Evolutionary conservation across 2,329 filamentous ascomycete species (phyloP), one percentile per base, ranked within the genome.

Genomic region (Fusarium buharicum): DNA sequence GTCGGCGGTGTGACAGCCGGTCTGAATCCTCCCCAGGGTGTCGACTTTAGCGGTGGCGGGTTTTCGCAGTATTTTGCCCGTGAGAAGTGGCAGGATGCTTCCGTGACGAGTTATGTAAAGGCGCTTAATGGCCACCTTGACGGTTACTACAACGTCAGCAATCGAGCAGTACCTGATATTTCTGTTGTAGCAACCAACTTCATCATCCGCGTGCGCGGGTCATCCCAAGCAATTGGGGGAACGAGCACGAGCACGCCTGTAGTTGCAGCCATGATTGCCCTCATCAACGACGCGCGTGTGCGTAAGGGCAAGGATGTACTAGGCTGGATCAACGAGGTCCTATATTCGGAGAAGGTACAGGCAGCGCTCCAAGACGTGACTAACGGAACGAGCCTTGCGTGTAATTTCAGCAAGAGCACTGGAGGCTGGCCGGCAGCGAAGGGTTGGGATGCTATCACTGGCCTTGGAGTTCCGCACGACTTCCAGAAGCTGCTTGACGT

Each of bases 171-270:
- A 17, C 84, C 84, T 1, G 83, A 86, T 63, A 74, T 86, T 20
- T 77, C 81, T 4, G 81, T 79, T 4, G 79, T 91, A 18, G 82
- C 87, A 2, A 84, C 84, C 8, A 83, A 86, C 59, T 89, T 88
- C 52, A 60, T 72, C 7, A 76, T 78, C 31, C 54, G 76, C 4
- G 61, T 73, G 14, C 69, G 69, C 6, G 76, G 75, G 8, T 45
- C 50, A 13, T 54, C 69, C 6, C 34, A 48, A 0, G 57, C 60
- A 2, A 70, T 80, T 3, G 64, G 74, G 41, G 82, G 82, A 11
- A 84, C 82, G 12, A 82, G 80, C 50, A 84, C 83, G 1, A 82
- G 81, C 33, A 79, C 84, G 4, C 85, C 84, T 0, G 78, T 85
- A 0, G 73, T 87, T 17, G 84, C 83, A 5, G 75, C 82, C 20